Conservation (phyloP, 139 green algal genomes). For the Micractinium sp. region DNA sequence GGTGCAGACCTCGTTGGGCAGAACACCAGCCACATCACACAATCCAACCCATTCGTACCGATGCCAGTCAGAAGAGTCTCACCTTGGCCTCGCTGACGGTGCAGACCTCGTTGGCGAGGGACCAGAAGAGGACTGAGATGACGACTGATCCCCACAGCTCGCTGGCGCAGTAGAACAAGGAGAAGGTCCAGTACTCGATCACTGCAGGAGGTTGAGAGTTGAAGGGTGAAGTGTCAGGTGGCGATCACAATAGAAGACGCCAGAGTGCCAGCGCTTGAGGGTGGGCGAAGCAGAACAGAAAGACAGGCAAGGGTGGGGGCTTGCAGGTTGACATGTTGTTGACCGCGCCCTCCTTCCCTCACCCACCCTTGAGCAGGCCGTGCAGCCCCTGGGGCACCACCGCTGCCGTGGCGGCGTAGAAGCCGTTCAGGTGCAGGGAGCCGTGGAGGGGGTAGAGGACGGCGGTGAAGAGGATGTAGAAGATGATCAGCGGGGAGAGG, state of each 20-base stretch:
- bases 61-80: neutral
- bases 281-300: neutral
- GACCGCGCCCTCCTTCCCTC: neutral
- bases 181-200: conserved; percentile 85
- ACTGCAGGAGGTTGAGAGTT: conserved; percentile 38
- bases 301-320: no score
- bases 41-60: neutral
- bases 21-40: neutral
- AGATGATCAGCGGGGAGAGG: conserved; percentile 69
- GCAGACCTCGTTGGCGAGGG: conserved; percentile 69
- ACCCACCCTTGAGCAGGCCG: conserved; percentile 67
- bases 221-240: neutral
- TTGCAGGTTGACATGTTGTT: no score
- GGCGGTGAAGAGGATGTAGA: conserved; percentile 79
- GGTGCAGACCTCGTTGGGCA: conserved; percentile 70
- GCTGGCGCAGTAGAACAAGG: conserved; percentile 83
- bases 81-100: conserved; percentile 56
- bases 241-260: neutral
- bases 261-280: no score
- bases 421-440: conserved; percentile 73
- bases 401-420: conserved; percentile 48
- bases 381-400: conserved; percentile 71
- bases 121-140: conserved; percentile 90
- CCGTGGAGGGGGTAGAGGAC: conserved; percentile 76
- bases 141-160: conserved; percentile 90